Evolutionary conservation across 2,329 filamentous ascomycete genomes (phyloP).

Genomic region (Mycocentrospora acerina): DNA sequence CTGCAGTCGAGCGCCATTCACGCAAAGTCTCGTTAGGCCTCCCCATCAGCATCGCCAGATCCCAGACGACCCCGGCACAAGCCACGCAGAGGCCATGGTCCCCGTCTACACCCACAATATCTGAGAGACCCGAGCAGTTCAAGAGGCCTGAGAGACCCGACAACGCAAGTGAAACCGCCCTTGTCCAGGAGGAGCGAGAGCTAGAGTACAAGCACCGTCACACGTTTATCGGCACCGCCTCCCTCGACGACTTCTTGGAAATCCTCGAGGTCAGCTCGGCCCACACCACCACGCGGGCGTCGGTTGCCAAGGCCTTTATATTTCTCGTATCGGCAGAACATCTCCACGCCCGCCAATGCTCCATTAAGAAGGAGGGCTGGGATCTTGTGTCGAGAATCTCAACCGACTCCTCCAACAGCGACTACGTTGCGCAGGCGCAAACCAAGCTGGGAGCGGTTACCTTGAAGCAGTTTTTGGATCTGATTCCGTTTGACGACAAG

Average conservation of each 20-base stretch:
- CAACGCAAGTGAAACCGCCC: neutral
- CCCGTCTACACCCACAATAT: no score
- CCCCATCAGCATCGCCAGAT: slow-evolving; percentile 3
- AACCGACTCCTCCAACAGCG: slow-evolving; percentile 15
- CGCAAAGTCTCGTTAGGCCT: slow-evolving; percentile 25
- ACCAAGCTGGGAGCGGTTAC: slow-evolving; percentile 30
- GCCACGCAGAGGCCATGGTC: no score
- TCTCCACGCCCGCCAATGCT: slow-evolving; percentile 25
- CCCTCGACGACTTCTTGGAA: slow-evolving; percentile 31
- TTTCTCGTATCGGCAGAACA: slow-evolving; percentile 30
- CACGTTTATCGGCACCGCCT: slow-evolving; percentile 37
- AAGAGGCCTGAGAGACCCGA: neutral
- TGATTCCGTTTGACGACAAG: slow-evolving; percentile 24
- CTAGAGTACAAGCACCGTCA: slow-evolving; percentile 38
- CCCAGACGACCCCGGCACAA: no score
- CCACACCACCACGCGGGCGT: slow-evolving; percentile 19
- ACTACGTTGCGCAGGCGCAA: slow-evolving; percentile 27
- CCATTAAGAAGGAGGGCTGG: slow-evolving; percentile 23
- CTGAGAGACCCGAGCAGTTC: no score
- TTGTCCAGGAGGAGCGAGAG: slow-evolving; percentile 23
- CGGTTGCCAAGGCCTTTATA: slow-evolving; percentile 27
- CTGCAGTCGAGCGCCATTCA: slow-evolving; percentile 13
- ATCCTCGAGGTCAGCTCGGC: slow-evolving; percentile 23
- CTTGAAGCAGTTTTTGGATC: slow-evolving; percentile 27
- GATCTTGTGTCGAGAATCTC: slow-evolving; percentile 27